Evolutionary conservation across 179 eudicot species (phyloP).

Genomic region (Gypsophila paniculata): DNA sequence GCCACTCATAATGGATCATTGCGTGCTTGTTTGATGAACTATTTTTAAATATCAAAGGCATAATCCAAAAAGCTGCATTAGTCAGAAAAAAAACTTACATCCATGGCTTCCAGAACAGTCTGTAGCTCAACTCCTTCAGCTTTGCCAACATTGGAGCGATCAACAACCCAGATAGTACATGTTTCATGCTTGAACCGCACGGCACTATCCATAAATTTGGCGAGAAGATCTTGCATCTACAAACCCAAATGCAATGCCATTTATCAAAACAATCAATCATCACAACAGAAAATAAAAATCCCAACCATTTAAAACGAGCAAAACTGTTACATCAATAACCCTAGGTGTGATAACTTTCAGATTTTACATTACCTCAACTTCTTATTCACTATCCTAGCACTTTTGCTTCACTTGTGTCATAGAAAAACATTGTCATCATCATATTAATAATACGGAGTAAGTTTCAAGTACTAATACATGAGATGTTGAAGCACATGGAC

Average conservation of each 20-base stretch:
- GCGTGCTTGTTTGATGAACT: not conserved
- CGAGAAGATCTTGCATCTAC: conserved; percentile 82
- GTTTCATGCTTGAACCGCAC: conserved; percentile 51
- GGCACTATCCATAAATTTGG: conserved; percentile 59
- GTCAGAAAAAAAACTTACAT: conserved; percentile 44
- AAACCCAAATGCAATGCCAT: conserved; percentile 45
- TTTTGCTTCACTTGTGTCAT: not conserved
- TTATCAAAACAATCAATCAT: conserved; percentile 36
- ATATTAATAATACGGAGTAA: not conserved
- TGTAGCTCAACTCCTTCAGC: conserved; percentile 51
- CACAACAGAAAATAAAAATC: conserved; percentile 34
- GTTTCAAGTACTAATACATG: not conserved
- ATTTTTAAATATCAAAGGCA: not conserved
- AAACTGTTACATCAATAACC: not conserved
- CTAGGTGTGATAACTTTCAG: not conserved
- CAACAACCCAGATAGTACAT: conserved; percentile 42
- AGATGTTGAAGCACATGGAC: not conserved
- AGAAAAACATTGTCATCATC: not conserved
- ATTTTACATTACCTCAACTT: not conserved
- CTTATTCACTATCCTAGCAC: not conserved
- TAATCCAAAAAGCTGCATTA: conserved; percentile 2
- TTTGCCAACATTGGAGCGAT: conserved; percentile 33
- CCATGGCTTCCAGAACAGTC: conserved; percentile 79
- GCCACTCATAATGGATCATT: not conserved
- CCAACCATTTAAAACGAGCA: not conserved